phyloP scores from a whole-genome alignment of 2,329 filamentous ascomycete species.

The Escovopsis sp. region DNA sequence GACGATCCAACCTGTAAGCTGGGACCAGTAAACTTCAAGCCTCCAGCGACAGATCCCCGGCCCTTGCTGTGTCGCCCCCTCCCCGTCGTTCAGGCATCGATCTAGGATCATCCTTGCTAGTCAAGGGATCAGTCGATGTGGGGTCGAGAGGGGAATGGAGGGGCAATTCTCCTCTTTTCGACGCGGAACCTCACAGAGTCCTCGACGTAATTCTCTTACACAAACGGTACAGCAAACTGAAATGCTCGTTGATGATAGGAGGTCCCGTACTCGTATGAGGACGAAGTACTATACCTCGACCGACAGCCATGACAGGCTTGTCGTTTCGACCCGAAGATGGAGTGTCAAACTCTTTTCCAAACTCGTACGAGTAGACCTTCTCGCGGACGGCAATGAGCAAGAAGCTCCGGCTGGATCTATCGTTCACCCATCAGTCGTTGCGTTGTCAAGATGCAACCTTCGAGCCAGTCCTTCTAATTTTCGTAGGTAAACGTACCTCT shows the following conservation, averaged over 20 bases:
- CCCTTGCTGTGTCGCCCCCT: not conserved
- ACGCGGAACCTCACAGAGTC: slow-evolving; percentile 6
- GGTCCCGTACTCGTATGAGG: no score
- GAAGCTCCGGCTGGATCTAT: no score
- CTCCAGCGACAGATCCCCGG: slow-evolving; percentile 6
- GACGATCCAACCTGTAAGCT: not conserved
- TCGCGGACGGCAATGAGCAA: no score
- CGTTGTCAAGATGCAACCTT: no score
- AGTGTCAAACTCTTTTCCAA: no score
- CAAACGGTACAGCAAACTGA: slow-evolving; percentile 20
- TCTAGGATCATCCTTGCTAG: slow-evolving; percentile 2
- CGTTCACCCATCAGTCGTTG: no score
- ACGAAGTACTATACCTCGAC: no score
- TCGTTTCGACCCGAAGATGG: no score
- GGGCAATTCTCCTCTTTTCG: not conserved
- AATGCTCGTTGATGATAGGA: slow-evolving; percentile 9
- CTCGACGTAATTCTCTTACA: slow-evolving; percentile 22
- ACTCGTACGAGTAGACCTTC: no score
- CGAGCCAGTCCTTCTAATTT: no score
- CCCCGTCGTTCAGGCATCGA: not conserved
- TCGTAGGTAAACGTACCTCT: no score
- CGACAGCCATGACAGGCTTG: no score
- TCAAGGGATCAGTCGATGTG: slow-evolving; percentile 4
- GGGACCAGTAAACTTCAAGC: slow-evolving; percentile 5
- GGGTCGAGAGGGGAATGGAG: not conserved